A percentile compares a stretch with the other conserved stretches of the same genome.
Conservation (phyloP, 768 basidiomycete genomes). For the Tremella fuciformis region DNA sequence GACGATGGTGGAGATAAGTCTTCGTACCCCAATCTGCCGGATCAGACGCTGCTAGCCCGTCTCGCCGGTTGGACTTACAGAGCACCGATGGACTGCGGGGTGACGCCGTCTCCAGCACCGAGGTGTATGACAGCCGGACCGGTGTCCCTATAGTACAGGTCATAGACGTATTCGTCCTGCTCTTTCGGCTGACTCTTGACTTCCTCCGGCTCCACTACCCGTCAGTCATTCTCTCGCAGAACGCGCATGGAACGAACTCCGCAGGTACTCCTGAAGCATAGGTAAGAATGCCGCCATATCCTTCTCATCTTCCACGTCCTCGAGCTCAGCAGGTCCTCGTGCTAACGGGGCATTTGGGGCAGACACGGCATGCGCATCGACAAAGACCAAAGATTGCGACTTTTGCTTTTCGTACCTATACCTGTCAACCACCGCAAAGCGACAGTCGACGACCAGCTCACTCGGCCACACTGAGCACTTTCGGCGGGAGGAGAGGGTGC, state of each 20-base stretch:
- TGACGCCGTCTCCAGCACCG: constrained; percentile 40
- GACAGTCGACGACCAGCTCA: constrained; percentile 10
- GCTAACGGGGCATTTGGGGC: background rate
- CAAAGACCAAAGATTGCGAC: constrained; percentile 27
- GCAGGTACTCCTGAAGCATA: constrained; percentile 50
- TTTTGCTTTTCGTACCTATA: constrained; percentile 12
- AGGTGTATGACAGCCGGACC: constrained; percentile 14
- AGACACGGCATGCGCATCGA: constrained; percentile 45
- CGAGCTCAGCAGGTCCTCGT: too few relatives aligned
- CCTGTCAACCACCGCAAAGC: background rate
- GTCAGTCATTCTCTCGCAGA: constrained; percentile 4
- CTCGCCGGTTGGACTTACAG: constrained; percentile 17
- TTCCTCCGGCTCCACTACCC: constrained; percentile 8
- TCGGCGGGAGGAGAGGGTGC: constrained; percentile 24
- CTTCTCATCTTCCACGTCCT: constrained; percentile 27
- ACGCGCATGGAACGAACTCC: constrained; percentile 25
- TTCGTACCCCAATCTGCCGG: constrained; percentile 37
- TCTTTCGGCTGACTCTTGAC: constrained; percentile 12
- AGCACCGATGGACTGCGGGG: constrained; percentile 22
- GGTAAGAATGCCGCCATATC: constrained; percentile 51
- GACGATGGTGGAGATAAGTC: constrained; percentile 41
- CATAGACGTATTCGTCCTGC: constrained; percentile 47
- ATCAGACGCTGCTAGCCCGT: background rate
- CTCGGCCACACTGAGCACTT: constrained; percentile 30
- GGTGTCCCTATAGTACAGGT: constrained; percentile 50